Evolutionary conservation across 257 asterid species (phyloP).

Genomic region (Forsythia suspensa): DNA sequence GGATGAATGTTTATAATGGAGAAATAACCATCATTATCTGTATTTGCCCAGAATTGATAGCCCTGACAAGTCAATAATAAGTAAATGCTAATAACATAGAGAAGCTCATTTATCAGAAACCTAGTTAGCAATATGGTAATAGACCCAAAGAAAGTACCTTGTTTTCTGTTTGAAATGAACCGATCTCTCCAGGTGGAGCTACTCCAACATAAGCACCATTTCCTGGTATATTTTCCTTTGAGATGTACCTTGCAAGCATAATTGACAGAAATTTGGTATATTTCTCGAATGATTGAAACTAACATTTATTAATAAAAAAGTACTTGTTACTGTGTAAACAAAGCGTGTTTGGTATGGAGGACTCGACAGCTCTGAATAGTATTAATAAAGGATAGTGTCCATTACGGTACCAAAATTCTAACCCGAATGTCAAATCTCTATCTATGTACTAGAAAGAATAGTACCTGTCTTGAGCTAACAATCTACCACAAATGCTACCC

Average conservation of each 20-base stretch:
- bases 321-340: too few species aligned
- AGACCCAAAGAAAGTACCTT: slow-evolving; percentile 39
- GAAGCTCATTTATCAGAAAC: not conserved
- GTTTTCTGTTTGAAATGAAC: slow-evolving; percentile 90
- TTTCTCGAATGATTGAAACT: not conserved
- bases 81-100: not conserved
- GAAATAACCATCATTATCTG: slow-evolving; percentile 63
- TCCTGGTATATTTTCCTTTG: slow-evolving; percentile 50
- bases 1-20: slow-evolving; percentile 52
- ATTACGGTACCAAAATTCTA: too few species aligned
- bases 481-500: slow-evolving; percentile 63
- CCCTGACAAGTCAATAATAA: slow-evolving; percentile 32
- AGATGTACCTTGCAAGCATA: slow-evolving; percentile 39
- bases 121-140: not conserved
- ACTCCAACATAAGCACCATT: slow-evolving; percentile 73
- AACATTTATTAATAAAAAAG: too few species aligned
- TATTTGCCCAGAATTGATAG: slow-evolving; percentile 79
- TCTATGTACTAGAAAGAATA: not conserved
- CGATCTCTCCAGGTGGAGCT: slow-evolving; percentile 74
- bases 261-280: not conserved
- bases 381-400: too few species aligned
- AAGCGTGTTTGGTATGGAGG: too few species aligned
- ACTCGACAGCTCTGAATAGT: too few species aligned
- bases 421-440: not conserved
- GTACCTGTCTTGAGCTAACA: slow-evolving; percentile 76